phyloP scores from a whole-genome alignment of 163 green algal species.

The Scenedesmus sp. region DNA sequence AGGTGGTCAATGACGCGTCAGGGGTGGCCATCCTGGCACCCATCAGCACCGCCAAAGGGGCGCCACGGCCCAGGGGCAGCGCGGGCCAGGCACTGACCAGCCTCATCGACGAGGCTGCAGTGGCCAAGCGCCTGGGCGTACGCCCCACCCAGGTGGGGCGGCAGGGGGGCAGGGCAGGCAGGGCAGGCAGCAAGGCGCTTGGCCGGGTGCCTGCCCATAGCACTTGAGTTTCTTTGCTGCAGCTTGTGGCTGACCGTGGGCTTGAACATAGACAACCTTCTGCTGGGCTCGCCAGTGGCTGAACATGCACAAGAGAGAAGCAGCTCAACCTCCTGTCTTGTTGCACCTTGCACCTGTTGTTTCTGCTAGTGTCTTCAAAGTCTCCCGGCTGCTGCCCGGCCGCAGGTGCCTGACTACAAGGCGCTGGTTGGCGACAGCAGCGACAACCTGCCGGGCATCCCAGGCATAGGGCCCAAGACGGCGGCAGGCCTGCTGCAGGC shows the following conservation, averaged over 20 bases:
- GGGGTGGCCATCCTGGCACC: constrained; percentile 9
- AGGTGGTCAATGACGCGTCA: constrained; percentile 33
- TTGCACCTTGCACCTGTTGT: too few species aligned
- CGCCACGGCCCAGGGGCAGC: not conserved
- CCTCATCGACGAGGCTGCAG: constrained; percentile 12
- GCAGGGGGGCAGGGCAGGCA: too few species aligned
- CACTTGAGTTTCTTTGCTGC: too few species aligned
- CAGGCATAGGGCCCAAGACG: constrained; percentile 48
- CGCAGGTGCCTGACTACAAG: constrained; percentile 43
- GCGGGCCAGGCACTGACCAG: not conserved
- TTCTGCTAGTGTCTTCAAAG: too few species aligned
- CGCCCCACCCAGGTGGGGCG: not conserved
- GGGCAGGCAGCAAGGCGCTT: too few species aligned
- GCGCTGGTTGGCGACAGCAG: constrained; percentile 30
- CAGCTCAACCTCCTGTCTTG: too few species aligned
- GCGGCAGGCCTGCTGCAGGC: constrained; percentile 13
- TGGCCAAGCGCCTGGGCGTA: not conserved
- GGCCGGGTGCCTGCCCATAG: too few species aligned
- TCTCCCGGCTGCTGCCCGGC: too few species aligned
- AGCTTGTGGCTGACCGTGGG: too few species aligned
- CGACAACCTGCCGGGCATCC: constrained; percentile 41
- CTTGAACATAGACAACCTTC: too few species aligned
- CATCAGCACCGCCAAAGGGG: not conserved
- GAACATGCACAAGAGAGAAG: too few species aligned
- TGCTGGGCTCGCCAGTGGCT: too few species aligned